phyloP scores from a whole-genome alignment of 768 basidiomycete genomes.

The Leccinum arenicola region DNA sequence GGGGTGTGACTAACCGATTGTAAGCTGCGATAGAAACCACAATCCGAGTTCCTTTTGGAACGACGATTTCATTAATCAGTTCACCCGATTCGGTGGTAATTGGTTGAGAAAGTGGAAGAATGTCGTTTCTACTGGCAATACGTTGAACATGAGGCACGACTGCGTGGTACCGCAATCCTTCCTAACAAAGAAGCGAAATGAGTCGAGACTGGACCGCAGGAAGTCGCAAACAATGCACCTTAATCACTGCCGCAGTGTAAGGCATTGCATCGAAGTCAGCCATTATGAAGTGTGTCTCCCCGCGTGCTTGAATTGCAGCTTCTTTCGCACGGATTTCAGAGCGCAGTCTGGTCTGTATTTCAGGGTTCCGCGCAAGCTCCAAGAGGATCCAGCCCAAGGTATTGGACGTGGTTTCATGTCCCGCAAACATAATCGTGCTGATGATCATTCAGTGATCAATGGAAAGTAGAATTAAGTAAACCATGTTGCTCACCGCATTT shows the following conservation, averaged over 20 bases:
- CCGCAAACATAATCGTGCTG: conserved; percentile 48
- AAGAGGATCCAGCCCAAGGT: conserved; percentile 60
- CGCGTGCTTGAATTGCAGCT: conserved; percentile 11
- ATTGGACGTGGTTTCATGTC: conserved; percentile 63
- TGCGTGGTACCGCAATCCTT: conserved; percentile 47
- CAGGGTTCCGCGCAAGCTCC: conserved; percentile 56
- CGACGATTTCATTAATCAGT: conserved; percentile 39
- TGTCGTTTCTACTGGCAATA: conserved; percentile 48
- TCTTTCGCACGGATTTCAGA: conserved; percentile 17
- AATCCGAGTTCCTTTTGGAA: conserved; percentile 51
- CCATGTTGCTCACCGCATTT: conserved; percentile 18
- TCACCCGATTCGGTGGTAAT: conserved; percentile 46
- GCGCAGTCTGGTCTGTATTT: conserved; percentile 61
- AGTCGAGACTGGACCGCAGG: conserved; percentile 14
- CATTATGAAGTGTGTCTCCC: conserved; percentile 10
- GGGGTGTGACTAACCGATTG: conserved; percentile 40
- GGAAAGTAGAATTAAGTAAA: not conserved
- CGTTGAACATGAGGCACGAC: conserved; percentile 54
- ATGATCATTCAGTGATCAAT: not conserved
- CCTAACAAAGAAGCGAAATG: conserved; percentile 30
- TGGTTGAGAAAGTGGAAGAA: conserved; percentile 57
- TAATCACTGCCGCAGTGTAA: conserved; percentile 40
- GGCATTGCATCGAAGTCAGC: conserved; percentile 53
- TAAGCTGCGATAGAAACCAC: conserved; percentile 54
- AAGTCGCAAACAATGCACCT: conserved; percentile 19